Base-by-base conservation (phyloP, 805 yeast genomes). In the Kazachstania kunashirensis region DNA sequence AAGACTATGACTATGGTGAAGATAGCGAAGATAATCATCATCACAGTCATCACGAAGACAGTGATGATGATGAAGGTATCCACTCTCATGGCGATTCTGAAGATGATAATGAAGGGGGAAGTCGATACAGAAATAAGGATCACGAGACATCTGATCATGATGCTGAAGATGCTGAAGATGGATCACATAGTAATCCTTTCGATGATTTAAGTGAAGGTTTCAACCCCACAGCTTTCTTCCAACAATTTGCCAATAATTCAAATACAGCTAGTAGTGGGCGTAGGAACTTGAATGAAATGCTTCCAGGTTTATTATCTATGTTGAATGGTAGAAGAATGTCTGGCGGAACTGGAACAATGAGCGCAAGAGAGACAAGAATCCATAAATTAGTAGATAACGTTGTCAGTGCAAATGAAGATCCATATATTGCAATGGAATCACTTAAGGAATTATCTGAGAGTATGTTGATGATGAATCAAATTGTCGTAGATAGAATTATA, bases 391-490 rank as follows among this genome's bases (percentile, higher is more conserved):
- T 57, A 7, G 47, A 41, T 6, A 58, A 58, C 33, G 50, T 57
- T 1, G 33, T 37, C 7, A 43, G 53, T 34, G 60, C 60, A 3
- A 37, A 43, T 11, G 76, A 70, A 2, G 83, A 79, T 48, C 68
- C 84, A 0, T 80, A 66, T 48, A 43, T 77, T 14, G 67, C 81
- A 2, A 53, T 78, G 48, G 88, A 80, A 49, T 71, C 78, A 2
- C 57, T 82, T 35, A 77, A 71, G 44, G 84, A 80, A 49, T 55
- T 83, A 15, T 71, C 80, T 18, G 83, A 76, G 43, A 59, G 73
- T 33, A 50, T 83, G 8, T 61, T 83, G 36, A 77, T 82, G 86
- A 73, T 77, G 74, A 77, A 77, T 40, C 73, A 70, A 5, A 49
- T 76, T 14, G 57, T 74, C 4, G 77, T 80, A 0, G 88, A 79